Percentiles rank a stretch among this genome's conserved stretches.
These are phyloP conservation scores for Mycena alexandri DNA, from an alignment of 768 basidiomycete genomes.

Conservation along the genomic window DNA sequence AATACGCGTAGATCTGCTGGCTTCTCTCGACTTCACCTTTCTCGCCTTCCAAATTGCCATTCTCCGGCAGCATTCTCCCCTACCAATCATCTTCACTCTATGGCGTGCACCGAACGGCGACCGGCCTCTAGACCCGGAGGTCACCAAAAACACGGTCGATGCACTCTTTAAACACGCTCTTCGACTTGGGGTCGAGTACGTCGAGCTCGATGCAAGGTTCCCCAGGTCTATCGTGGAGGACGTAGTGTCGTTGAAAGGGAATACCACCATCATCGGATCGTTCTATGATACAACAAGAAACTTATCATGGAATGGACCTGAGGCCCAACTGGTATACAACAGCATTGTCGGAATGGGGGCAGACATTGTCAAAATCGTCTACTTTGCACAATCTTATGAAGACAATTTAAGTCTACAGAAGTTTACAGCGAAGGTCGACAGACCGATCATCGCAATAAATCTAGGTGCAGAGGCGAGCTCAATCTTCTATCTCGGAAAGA, in stretches of 20 bases:
- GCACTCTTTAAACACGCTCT: conserved; percentile 59
- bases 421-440: conserved; percentile 63
- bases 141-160: conserved; percentile 69
- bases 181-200: conserved; percentile 80
- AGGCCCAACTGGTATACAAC: conserved; percentile 65
- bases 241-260: conserved; percentile 64
- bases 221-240: conserved; percentile 61
- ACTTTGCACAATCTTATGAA: conserved; percentile 67
- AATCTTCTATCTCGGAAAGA: neutral
- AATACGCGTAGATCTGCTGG: conserved; percentile 79
- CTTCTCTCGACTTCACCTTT: conserved; percentile 57
- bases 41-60: conserved; percentile 75
- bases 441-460: conserved; percentile 83
- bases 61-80: conserved; percentile 68
- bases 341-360: conserved; percentile 62
- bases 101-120: conserved; percentile 82
- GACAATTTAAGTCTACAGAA: conserved; percentile 74
- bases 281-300: conserved; percentile 81
- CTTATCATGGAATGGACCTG: conserved; percentile 71
- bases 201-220: conserved; percentile 79
- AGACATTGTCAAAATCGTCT: conserved; percentile 80
- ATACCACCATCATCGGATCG: conserved; percentile 77
- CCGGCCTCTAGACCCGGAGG: conserved; percentile 65
- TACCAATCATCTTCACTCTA: conserved; percentile 84
- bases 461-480: conserved; percentile 63